Percentiles rank a stretch among this genome's conserved stretches.
phyloP scores from a whole-genome alignment of 768 basidiomycete genomes.

The Amanita polypyramis region DNA sequence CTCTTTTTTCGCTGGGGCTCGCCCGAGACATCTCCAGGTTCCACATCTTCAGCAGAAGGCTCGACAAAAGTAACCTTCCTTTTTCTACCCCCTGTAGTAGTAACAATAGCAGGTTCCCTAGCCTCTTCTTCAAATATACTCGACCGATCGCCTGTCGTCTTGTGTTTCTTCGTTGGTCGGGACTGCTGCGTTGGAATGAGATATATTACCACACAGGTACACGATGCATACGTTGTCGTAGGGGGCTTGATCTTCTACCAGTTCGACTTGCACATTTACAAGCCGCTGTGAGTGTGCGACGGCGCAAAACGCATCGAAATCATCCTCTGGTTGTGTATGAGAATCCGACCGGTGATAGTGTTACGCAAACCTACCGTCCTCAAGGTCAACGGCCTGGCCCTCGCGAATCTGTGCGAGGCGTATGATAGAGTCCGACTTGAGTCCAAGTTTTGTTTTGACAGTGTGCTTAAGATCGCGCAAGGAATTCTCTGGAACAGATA shows the following conservation, averaged over 20 bases:
- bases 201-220: background rate
- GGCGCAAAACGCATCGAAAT: constrained; percentile 63
- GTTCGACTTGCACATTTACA: constrained; percentile 28
- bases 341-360: constrained; percentile 1
- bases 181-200: background rate
- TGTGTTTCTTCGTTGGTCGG: background rate
- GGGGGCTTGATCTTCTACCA: constrained; percentile 14
- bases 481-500: constrained; percentile 38
- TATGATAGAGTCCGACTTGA: constrained; percentile 26
- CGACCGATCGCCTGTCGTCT: background rate
- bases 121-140: background rate
- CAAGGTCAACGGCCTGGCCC: constrained; percentile 50
- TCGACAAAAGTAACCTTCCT: constrained; percentile 3
- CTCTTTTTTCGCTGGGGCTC: constrained; percentile 13
- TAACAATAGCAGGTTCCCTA: background rate
- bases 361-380: constrained; percentile 46
- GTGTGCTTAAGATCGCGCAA: constrained; percentile 46
- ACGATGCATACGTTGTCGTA: background rate
- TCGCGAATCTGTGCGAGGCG: constrained; percentile 43
- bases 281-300: constrained; percentile 26
- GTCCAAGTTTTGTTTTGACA: constrained; percentile 51
- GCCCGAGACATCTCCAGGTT: constrained; percentile 2
- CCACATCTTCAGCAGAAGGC: background rate
- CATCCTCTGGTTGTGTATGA: constrained; percentile 43
- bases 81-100: background rate